phyloP scores from a whole-genome alignment of 192 early-diverging fungal species.

The Diversispora eburnea region DNA sequence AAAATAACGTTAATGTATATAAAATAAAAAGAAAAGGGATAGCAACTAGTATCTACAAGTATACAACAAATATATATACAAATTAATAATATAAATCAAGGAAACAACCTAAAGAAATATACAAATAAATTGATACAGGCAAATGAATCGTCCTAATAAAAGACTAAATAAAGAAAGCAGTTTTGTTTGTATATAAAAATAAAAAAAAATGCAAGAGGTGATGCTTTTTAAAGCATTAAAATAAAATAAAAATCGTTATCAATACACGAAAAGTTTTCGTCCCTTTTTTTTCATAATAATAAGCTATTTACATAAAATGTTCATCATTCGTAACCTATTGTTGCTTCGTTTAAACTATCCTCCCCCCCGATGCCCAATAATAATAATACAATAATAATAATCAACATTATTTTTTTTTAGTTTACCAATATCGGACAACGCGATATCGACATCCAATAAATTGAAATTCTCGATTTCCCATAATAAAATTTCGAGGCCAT shows the following conservation, averaged over 20 bases:
- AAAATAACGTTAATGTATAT: background rate
- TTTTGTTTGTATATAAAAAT: too few species aligned
- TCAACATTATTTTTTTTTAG: background rate
- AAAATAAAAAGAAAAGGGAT: slow-evolving; percentile 1
- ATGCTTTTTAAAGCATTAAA: background rate
- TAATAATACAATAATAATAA: background rate
- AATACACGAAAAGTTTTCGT: background rate
- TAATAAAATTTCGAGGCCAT: slow-evolving; percentile 21
- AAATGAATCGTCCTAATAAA: background rate
- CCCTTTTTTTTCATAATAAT: background rate
- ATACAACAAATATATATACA: slow-evolving; percentile 19
- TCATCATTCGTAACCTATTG: background rate
- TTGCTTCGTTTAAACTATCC: background rate
- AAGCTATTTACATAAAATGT: slow-evolving; percentile 16
- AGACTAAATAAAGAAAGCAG: background rate
- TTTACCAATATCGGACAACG: slow-evolving; percentile 25
- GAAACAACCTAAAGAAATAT: slow-evolving; percentile 11
- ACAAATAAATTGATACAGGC: background rate
- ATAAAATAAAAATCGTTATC: background rate
- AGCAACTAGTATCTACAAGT: slow-evolving; percentile 1
- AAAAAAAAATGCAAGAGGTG: background rate
- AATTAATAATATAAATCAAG: slow-evolving; percentile 3
- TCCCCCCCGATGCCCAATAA: background rate
- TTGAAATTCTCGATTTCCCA: slow-evolving; percentile 23
- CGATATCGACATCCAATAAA: slow-evolving; percentile 20